A percentile compares a stretch with the other conserved stretches of the same genome.
phyloP scores from a whole-genome alignment of 179 eudicot species.

The Gypsophila paniculata region DNA sequence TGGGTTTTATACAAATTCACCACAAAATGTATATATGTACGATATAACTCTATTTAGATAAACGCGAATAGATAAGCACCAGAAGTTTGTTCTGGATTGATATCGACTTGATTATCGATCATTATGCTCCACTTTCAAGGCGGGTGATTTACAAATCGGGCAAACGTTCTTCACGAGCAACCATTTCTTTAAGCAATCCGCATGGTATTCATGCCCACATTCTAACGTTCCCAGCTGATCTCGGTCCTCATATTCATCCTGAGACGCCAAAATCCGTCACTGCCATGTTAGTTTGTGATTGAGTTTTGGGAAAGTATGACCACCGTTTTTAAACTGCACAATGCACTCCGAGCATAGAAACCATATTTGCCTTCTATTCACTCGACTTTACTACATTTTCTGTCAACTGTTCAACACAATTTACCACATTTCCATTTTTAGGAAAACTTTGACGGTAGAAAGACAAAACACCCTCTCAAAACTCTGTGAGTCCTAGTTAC shows the following conservation, averaged over 20 bases:
- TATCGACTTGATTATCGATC: conserved; percentile 16
- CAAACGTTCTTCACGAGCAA: conserved; percentile 75
- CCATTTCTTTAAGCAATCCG: conserved; percentile 78
- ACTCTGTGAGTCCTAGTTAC: too few species aligned
- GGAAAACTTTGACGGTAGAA: too few species aligned
- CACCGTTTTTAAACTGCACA: too few species aligned
- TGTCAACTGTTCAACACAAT: too few species aligned
- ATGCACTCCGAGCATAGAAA: too few species aligned
- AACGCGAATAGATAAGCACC: conserved; percentile 22
- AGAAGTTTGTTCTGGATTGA: neutral
- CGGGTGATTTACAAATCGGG: conserved; percentile 84
- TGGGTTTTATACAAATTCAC: conserved; percentile 32
- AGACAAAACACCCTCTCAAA: too few species aligned
- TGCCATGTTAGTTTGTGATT: neutral
- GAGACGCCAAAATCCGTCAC: conserved; percentile 18
- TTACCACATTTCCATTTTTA: too few species aligned
- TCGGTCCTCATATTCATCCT: conserved; percentile 65
- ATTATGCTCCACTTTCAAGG: conserved; percentile 32
- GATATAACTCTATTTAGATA: conserved; percentile 23
- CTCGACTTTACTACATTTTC: too few species aligned
- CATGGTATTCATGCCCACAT: conserved; percentile 88
- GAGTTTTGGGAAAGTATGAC: too few species aligned
- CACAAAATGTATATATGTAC: conserved; percentile 29
- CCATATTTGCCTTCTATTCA: too few species aligned
- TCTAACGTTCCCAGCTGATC: conserved; percentile 62